These are phyloP conservation scores for Phaffomyces antillensis DNA, from an alignment of 805 yeast genomes.

Conservation along the genomic window DNA sequence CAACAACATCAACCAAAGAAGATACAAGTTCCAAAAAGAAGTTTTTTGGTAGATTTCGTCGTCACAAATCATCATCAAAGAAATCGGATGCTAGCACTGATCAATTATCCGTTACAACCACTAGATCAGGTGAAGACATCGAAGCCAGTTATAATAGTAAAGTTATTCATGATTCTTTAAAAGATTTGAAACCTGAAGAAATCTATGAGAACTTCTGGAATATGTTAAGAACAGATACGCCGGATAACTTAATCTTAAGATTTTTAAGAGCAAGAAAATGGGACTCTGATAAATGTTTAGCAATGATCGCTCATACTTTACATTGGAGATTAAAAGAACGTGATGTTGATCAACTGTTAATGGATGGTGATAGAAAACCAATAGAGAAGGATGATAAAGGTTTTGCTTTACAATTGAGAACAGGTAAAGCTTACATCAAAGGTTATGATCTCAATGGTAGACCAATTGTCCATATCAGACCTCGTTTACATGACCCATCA, in stretches of 20 bases:
- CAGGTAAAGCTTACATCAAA: constrained; percentile 64
- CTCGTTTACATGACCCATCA: constrained; percentile 62
- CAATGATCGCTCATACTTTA: constrained; percentile 67
- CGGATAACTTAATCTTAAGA: constrained; percentile 72
- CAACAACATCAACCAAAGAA: constrained; percentile 3
- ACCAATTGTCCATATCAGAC: constrained; percentile 78
- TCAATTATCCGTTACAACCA: constrained; percentile 16
- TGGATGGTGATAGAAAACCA: constrained; percentile 64
- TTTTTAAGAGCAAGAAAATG: constrained; percentile 85
- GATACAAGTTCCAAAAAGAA: constrained; percentile 16
- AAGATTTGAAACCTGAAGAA: constrained; percentile 44
- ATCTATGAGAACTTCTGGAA: constrained; percentile 49
- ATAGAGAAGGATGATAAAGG: constrained; percentile 39
- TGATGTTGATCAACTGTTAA: constrained; percentile 53
- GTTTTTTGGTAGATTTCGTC: constrained; percentile 20
- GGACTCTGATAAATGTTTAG: constrained; percentile 58
- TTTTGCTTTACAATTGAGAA: constrained; percentile 34
- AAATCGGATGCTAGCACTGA: constrained; percentile 8
- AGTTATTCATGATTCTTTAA: constrained; percentile 41
- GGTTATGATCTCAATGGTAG: constrained; percentile 70
- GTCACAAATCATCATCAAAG: constrained; percentile 4
- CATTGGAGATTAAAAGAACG: constrained; percentile 66
- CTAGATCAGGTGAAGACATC: constrained; percentile 24
- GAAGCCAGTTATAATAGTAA: constrained; percentile 28
- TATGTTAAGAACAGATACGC: constrained; percentile 65